Evolutionary conservation across 768 basidiomycete genomes (phyloP).

Genomic region (Rickenella mellea): DNA sequence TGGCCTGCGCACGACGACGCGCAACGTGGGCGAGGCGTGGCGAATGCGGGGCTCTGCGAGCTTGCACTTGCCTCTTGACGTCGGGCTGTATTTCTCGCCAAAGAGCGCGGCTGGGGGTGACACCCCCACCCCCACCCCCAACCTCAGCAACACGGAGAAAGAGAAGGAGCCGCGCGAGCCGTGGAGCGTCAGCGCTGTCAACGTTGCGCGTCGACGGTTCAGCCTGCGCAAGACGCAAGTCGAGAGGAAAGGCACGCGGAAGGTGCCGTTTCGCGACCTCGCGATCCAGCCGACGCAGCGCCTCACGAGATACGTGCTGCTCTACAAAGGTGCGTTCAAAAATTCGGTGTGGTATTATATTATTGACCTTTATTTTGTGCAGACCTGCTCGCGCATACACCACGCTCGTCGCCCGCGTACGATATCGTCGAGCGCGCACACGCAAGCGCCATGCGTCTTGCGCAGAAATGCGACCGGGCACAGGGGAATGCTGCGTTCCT

Average conservation of each 20-base stretch:
- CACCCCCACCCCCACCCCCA: no score
- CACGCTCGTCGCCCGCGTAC: slow-evolving; percentile 36
- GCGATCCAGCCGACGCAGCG: slow-evolving; percentile 58
- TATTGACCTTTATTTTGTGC: slow-evolving; percentile 3
- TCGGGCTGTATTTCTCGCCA: not conserved
- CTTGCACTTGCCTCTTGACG: not conserved
- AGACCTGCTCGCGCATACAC: slow-evolving; percentile 46
- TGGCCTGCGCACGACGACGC: no score
- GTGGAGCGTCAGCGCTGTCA: no score
- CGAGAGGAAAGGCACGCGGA: slow-evolving; percentile 15
- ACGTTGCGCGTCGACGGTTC: no score
- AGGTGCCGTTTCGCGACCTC: slow-evolving; percentile 38
- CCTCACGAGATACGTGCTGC: slow-evolving; percentile 51
- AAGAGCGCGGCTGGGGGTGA: no score
- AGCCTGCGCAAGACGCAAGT: slow-evolving; percentile 1
- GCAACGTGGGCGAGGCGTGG: no score
- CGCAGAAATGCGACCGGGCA: slow-evolving; percentile 49
- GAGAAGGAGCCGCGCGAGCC: no score
- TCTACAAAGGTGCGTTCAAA: slow-evolving; percentile 42
- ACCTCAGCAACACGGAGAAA: no score
- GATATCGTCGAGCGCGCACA: slow-evolving; percentile 48
- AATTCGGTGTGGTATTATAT: not conserved
- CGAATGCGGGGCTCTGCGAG: not conserved
- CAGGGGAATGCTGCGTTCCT: slow-evolving; percentile 46
- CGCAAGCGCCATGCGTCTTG: slow-evolving; percentile 48